phyloP scores from a whole-genome alignment of 164 flowering plant species.

The Santalum album region DNA sequence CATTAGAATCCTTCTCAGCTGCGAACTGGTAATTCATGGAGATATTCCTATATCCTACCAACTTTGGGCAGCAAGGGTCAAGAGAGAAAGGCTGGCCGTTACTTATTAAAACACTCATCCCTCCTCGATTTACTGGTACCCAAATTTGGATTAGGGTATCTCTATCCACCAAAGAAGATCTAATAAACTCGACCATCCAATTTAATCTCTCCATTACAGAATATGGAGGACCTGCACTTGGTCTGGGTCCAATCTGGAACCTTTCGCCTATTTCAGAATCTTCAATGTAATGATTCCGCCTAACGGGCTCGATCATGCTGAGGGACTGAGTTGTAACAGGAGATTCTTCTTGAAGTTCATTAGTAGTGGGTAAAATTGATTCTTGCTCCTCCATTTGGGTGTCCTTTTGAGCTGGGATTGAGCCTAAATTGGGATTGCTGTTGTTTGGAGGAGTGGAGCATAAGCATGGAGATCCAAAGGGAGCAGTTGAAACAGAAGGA shows the following conservation, averaged over 20 bases:
- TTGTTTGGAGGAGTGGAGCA: conserved; percentile 27
- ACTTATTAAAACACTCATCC: conserved; percentile 47
- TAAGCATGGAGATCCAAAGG: conserved; percentile 30
- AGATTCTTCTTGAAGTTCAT: conserved; percentile 14
- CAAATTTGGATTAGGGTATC: conserved; percentile 74
- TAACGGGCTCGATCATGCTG: conserved; percentile 10
- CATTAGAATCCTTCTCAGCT: conserved; percentile 47
- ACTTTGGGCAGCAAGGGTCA: conserved; percentile 31
- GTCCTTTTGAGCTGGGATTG: conserved; percentile 13
- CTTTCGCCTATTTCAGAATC: conserved; percentile 33
- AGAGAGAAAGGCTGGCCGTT: conserved; percentile 48
- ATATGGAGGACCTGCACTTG: conserved; percentile 21
- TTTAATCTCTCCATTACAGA: conserved; percentile 54
- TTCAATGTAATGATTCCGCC: conserved; percentile 15
- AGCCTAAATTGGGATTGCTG: conserved; percentile 13
- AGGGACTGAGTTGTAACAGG: conserved; percentile 11
- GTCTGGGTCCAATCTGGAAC: conserved; percentile 53
- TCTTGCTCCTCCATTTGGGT: conserved; percentile 25
- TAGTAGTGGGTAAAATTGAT: conserved; percentile 13
- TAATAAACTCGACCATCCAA: conserved; percentile 43
- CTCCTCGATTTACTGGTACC: conserved; percentile 62
- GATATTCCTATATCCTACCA: conserved; percentile 50
- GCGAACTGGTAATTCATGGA: conserved; percentile 57
- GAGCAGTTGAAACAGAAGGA: conserved; percentile 29
- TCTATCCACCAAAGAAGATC: conserved; percentile 30